Evolutionary conservation across 108 stramenopile species (phyloP), one percentile per base, ranked within the genome.

Genomic region (Nitzschia palea): DNA sequence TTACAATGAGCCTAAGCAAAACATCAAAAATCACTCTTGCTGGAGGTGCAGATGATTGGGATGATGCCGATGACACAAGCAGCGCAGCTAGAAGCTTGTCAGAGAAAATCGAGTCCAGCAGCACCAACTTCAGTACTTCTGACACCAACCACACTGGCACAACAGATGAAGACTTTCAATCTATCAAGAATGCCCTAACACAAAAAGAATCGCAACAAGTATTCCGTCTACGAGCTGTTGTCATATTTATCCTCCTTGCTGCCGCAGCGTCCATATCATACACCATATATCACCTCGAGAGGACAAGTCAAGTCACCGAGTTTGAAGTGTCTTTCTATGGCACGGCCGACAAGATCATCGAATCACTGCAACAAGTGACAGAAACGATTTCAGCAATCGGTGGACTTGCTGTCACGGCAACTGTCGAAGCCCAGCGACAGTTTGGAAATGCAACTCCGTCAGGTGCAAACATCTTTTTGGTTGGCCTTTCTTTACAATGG

Each of bases 401-500:
- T 5, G 34, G 33, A 2, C 32, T 57, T 1, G 56, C 51, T 22
- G 51, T 52, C 12, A 23, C 51, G 23, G 20, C 23, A 14, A 52
- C 23, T 2, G 51, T 26, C 1, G 12, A 52, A n/a, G n/a, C n/a
- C n/a, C n/a, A n/a, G n/a, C n/a, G n/a, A n/a, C n/a, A n/a, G n/a
- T n/a, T n/a, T n/a, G n/a, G n/a, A n/a, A n/a, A n/a, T n/a, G n/a
- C n/a, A n/a, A n/a, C n/a, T n/a, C n/a, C n/a, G n/a, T n/a, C 25
- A 52, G 51, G 23, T 2, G 14, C 17, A 23, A 52, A 22, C 20
- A 17, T 14, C 2, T 14, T 14, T 17, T 22, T 14, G 1, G 1
- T 17, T 61, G 60, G 60, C 60, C 60, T n/a, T 61, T 61, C 26
- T 15, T 61, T 27, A 44, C 60, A 14, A 14, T 61, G 12, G 10